Conservation (phyloP, 148 eudicot genomes). For the Suaeda aralocaspica region DNA sequence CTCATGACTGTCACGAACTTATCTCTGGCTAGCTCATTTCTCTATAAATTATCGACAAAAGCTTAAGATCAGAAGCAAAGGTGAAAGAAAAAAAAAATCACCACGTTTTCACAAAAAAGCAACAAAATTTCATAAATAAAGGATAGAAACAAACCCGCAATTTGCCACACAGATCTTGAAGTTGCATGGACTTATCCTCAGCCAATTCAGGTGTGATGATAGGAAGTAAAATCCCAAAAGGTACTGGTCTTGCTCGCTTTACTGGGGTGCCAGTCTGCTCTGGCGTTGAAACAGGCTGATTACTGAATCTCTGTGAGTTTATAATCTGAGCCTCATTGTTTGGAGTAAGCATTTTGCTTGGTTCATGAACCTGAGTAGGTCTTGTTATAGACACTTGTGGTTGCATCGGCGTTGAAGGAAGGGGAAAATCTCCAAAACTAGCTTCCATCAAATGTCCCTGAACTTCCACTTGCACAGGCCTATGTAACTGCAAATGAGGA, state of each 20-base stretch:
- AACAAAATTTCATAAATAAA: neutral
- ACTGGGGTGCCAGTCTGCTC: conserved; percentile 41
- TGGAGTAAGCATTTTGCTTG: conserved; percentile 32
- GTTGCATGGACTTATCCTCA: conserved; percentile 80
- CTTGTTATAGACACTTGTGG: conserved; percentile 41
- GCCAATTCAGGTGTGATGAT: conserved; percentile 81
- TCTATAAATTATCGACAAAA: too few relatives aligned
- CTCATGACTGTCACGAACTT: too few relatives aligned
- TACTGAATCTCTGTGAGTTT: conserved; percentile 38
- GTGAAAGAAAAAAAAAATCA: neutral
- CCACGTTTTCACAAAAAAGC: neutral
- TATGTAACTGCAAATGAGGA: conserved; percentile 31
- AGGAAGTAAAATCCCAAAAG: conserved; percentile 85
- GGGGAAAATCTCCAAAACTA: conserved; percentile 37
- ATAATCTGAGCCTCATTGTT: conserved; percentile 38
- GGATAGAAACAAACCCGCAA: conserved; percentile 44
- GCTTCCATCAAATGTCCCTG: conserved; percentile 38
- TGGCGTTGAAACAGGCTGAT: conserved; percentile 39
- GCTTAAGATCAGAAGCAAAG: neutral
- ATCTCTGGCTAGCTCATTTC: too few relatives aligned
- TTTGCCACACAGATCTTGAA: conserved; percentile 53
- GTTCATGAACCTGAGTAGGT: conserved; percentile 34
- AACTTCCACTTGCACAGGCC: conserved; percentile 34
- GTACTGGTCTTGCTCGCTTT: conserved; percentile 63
- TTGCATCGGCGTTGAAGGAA: conserved; percentile 30